These are phyloP conservation scores for Fusarium sp. DNA, from an alignment of 2,329 filamentous ascomycete genomes.

Conservation along the genomic window DNA sequence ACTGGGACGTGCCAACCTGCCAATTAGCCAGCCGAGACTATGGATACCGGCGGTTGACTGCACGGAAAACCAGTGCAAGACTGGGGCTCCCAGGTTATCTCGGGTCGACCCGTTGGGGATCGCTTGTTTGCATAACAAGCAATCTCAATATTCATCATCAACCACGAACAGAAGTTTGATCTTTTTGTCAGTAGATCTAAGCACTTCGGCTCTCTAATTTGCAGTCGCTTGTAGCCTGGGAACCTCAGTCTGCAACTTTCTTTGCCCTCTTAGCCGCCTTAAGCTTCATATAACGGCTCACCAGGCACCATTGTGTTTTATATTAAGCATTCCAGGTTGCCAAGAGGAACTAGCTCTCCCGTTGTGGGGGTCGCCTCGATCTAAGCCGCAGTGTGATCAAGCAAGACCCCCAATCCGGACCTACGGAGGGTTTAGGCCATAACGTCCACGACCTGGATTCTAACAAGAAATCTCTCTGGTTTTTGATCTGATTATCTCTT, in stretches of 20 bases:
- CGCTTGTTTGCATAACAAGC: conserved; percentile 11
- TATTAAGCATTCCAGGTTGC: conserved; percentile 21
- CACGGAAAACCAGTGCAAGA: conserved; percentile 13
- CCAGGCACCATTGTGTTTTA: conserved; percentile 35
- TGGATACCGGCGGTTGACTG: conserved; percentile 1
- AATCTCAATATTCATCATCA: conserved; percentile 8
- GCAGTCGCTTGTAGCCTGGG: background rate
- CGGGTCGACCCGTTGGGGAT: conserved; percentile 38
- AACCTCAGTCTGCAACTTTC: conserved; percentile 5
- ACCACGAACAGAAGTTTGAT: background rate
- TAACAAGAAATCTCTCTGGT: conserved; percentile 4
- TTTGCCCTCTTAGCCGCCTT: conserved; percentile 22
- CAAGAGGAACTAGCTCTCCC: conserved; percentile 33
- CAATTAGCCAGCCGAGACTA: conserved; percentile 2
- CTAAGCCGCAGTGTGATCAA: conserved; percentile 37
- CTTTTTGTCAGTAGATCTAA: background rate
- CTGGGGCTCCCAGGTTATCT: conserved; percentile 11
- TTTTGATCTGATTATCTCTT: background rate
- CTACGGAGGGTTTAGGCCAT: conserved; percentile 23
- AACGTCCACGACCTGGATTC: conserved; percentile 5
- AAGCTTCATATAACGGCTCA: conserved; percentile 27
- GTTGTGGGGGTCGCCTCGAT: conserved; percentile 44
- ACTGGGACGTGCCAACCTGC: background rate
- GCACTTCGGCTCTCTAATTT: background rate
- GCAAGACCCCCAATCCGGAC: conserved; percentile 40